Base-by-base conservation (phyloP, 306 rosid species). In the Casuarina cunninghamiana region DNA sequence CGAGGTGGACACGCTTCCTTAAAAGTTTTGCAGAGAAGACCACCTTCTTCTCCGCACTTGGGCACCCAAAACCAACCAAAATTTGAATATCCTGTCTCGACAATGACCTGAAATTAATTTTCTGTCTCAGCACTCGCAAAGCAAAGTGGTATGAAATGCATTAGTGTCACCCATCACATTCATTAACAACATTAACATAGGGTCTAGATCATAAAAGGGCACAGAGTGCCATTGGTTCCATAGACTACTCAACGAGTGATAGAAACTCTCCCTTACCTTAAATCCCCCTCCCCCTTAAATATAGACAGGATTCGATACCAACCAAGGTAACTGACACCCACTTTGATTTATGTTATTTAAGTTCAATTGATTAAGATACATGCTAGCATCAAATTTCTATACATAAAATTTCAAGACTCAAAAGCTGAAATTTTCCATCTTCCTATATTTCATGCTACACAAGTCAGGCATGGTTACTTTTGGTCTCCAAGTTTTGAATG, bases 11-110 rank as follows among this genome's bases (percentile, higher is more conserved):
- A 38, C 75, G 91, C 88, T 89, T 92, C 87, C 98, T 91, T 12
- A 95, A 84, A 75, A 95, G 90, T 80, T 92, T 95, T 21, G 93
- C 87, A 46, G 98, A 92, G 82, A 92, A 95, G 91, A 92, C 96
- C 81, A 95, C 96, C 83, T 88, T 92, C 80, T 86, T 91, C 84
- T 95, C 97, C 10, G 74, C 81, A 82, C 83, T 95, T 21, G 96
- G 97, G 86, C 98, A 95, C 74, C 98, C 98, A 77, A 87, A 91
- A 83, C 98, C 98, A 72, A 92, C 97, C 90, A 92, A 79, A 82
- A 86, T 62, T 78, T 95, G 97, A 73, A 95, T 90, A 75, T 95
- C 97, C 86, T 85, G 84, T 86, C 90, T 88, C 61, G 90, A 91
- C 88, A 95, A 83, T 74, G 98, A 87, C 96, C 98, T 95, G 93